phyloP scores from a whole-genome alignment of 2,329 filamentous ascomycete species.

The Thermoascus crustaceus region DNA sequence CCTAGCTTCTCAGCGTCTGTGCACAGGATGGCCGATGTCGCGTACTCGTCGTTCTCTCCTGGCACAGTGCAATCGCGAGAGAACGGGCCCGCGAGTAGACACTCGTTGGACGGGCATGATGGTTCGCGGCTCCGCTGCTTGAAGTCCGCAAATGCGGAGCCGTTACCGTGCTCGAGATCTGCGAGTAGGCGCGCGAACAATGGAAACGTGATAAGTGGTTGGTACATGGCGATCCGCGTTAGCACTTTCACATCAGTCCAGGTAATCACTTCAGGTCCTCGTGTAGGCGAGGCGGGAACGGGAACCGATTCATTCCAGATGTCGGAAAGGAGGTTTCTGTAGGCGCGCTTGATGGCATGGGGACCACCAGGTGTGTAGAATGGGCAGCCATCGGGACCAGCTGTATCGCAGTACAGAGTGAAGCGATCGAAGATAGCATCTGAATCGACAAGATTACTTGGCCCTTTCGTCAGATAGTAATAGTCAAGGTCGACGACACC shows the following conservation, averaged over 20 bases:
- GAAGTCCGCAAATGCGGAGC: slow-evolving; percentile 21
- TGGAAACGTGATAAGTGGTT: slow-evolving; percentile 22
- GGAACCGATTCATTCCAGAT: slow-evolving; percentile 21
- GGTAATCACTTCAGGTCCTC: slow-evolving; percentile 28
- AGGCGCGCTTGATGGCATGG: slow-evolving; percentile 19
- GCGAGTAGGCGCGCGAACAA: slow-evolving; percentile 18
- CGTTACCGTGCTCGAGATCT: slow-evolving; percentile 19
- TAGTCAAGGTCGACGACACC: slow-evolving; percentile 29
- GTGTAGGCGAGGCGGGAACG: slow-evolving; percentile 19
- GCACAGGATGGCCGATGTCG: slow-evolving; percentile 24
- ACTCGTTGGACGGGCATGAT: slow-evolving; percentile 20
- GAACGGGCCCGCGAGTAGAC: slow-evolving; percentile 23
- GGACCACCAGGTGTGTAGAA: slow-evolving; percentile 22
- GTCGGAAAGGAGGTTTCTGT: slow-evolving; percentile 15
- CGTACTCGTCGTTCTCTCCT: slow-evolving; percentile 20
- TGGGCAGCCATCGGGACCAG: slow-evolving; percentile 21
- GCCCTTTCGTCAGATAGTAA: slow-evolving; percentile 22
- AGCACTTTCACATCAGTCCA: slow-evolving; percentile 27
- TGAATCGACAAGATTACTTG: slow-evolving; percentile 22
- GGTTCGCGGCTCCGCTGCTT: slow-evolving; percentile 20
- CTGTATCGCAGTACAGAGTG: slow-evolving; percentile 22
- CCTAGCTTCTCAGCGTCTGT: slow-evolving; percentile 22
- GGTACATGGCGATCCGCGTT: slow-evolving; percentile 24
- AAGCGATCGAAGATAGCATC: slow-evolving; percentile 30
- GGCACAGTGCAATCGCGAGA: slow-evolving; percentile 19